These are phyloP conservation scores for Tetradesmus lagerheimii DNA, from an alignment of 139 green algal genomes.

Conservation along the genomic window DNA sequence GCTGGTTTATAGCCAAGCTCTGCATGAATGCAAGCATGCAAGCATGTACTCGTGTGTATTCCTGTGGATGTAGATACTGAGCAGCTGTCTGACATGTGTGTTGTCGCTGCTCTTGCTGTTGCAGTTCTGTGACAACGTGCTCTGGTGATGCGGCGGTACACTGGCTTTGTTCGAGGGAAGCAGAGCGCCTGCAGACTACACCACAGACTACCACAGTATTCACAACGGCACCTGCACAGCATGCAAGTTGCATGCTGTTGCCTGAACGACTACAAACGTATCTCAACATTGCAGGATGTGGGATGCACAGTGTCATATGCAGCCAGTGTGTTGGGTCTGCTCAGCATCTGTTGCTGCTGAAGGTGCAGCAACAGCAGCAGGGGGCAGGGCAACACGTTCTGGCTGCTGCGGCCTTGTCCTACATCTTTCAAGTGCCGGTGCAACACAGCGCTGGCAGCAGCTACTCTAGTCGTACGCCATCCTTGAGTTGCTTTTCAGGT, in stretches of 20 bases:
- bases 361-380: constrained; percentile 2
- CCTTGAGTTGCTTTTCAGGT: too few relatives aligned
- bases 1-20: too few relatives aligned
- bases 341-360: not conserved
- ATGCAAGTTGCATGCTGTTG: not conserved
- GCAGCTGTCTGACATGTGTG: not conserved
- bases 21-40: too few relatives aligned
- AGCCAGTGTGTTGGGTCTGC: not conserved
- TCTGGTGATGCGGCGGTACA: too few relatives aligned
- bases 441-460: too few relatives aligned
- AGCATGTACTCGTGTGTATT: too few relatives aligned
- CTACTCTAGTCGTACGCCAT: too few relatives aligned
- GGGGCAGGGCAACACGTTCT: not conserved
- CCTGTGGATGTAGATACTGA: too few relatives aligned
- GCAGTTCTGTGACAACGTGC: constrained; percentile 28
- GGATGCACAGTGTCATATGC: too few relatives aligned
- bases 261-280: not conserved
- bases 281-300: not conserved
- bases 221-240: not conserved
- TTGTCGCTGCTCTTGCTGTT: not conserved
- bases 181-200: not conserved
- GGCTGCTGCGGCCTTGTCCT: not conserved
- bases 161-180: too few relatives aligned
- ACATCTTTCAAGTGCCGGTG: too few relatives aligned
- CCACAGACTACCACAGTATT: not conserved